Evolutionary conservation across 768 basidiomycete genomes (phyloP).

Genomic region (Gloeostereum incarnatum): DNA sequence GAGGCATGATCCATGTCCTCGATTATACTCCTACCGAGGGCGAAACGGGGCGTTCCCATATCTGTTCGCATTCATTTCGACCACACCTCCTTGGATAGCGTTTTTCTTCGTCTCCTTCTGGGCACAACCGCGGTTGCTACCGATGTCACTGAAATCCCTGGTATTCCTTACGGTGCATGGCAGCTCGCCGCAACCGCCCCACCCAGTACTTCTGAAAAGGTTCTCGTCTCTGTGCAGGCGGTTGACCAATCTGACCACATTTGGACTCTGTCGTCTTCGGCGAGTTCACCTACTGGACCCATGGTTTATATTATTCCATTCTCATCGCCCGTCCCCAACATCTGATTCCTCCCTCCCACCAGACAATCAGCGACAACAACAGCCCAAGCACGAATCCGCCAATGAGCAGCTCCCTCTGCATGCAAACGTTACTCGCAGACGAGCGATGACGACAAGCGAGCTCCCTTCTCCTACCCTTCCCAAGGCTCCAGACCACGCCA

Average conservation of each 20-base stretch:
- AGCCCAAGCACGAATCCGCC: constrained; percentile 16
- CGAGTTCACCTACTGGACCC: constrained; percentile 54
- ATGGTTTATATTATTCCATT: constrained; percentile 21
- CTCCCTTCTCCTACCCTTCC: constrained; percentile 28
- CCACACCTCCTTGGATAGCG: constrained; percentile 35
- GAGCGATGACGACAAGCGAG: constrained; percentile 26
- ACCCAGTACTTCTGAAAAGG: constrained; percentile 31
- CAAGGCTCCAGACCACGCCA: constrained; percentile 26
- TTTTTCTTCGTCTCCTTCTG: constrained; percentile 68
- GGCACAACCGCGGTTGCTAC: constrained; percentile 62
- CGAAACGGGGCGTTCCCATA: constrained; percentile 50
- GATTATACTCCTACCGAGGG: constrained; percentile 61
- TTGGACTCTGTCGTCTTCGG: constrained; percentile 65
- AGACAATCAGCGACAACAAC: constrained; percentile 9
- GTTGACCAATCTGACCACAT: constrained; percentile 43
- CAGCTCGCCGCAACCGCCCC: constrained; percentile 60
- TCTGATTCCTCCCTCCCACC: constrained; percentile 7
- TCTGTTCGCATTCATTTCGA: constrained; percentile 55
- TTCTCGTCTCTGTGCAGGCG: constrained; percentile 54
- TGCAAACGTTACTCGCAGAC: constrained; percentile 21
- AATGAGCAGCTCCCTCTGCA: constrained; percentile 20
- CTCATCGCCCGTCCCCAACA: constrained; percentile 4
- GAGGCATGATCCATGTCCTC: constrained; percentile 41
- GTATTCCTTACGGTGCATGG: constrained; percentile 42
- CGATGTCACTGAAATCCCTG: constrained; percentile 45